Evolutionary conservation across 2,329 filamentous ascomycete species (phyloP), one percentile per base, ranked within the genome.

Genomic region (Aspergillus spinulosporus): DNA sequence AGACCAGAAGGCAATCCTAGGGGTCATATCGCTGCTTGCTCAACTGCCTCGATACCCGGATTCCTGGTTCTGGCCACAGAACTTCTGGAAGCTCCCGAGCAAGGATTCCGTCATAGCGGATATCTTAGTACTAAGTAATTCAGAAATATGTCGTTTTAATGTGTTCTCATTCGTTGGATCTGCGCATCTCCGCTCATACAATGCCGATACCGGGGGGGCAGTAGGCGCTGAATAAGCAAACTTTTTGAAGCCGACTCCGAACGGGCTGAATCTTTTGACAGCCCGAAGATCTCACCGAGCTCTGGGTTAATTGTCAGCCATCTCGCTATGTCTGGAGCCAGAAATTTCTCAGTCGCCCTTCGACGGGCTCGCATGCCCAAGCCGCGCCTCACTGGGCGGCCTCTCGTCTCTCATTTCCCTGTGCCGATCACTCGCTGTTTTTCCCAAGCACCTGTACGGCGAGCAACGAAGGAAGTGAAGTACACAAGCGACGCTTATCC

Each of bases 401-500:
- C 69, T 6, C 39, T 66, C 11, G 46, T 63, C 39, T 44, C 64
- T 42, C 60, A 62, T 56, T 52, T 58, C 58, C 46, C 56, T 56
- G 40, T 53, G 43, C 57, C 63, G 12, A 58, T 62, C 21, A 53
- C 59, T 42, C 70, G 71, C 54, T 58, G 62, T 57, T 74, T 74
- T 60, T 71, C 60, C 55, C 57, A 62, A 57, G 63, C 67, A 63
- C 58, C 69, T 53, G 57, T 59, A 40, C 58, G 64, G 49, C 64
- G 66, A 56, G 61, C 61, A 31, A 66, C 64, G 21, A 72, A 69
- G 48, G 66, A 74, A 52, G 68, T 88, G 69, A 90, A 89, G 73
- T 89, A 89, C 77, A 99, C 94, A 12, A 85, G 90, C 52, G 90
- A 96, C 64, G 88, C 87, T 70, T 86, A 83, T 57, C 93, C 94